These are phyloP conservation scores for Solanum sejunctum DNA, from an alignment of 257 asterid species.

Conservation along the genomic window DNA sequence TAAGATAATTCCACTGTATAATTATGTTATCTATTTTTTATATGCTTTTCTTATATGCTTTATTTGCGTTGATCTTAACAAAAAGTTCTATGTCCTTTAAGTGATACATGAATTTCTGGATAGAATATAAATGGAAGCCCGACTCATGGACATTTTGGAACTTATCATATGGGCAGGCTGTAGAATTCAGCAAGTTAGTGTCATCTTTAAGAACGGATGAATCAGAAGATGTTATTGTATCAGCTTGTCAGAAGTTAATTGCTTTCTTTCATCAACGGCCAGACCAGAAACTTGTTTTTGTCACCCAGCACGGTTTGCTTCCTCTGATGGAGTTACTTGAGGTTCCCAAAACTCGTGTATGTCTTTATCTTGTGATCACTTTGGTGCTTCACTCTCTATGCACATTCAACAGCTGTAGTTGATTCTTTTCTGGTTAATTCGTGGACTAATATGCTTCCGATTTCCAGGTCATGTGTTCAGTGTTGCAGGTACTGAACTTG, in stretches of 20 bases:
- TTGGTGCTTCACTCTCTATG: neutral
- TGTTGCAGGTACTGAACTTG: conserved; percentile 85
- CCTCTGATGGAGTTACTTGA: conserved; percentile 92
- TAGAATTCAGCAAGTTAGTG: conserved; percentile 80
- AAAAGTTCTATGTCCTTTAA: neutral
- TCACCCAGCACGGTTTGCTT: conserved; percentile 91
- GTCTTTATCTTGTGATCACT: conserved; percentile 15
- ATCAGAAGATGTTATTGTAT: conserved; percentile 78
- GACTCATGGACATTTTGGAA: neutral
- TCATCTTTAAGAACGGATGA: conserved; percentile 89
- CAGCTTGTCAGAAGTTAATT: conserved; percentile 88
- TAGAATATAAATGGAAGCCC: neutral
- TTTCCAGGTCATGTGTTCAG: conserved; percentile 74
- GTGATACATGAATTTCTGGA: neutral
- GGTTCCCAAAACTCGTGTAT: conserved; percentile 77
- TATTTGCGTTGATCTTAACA: neutral
- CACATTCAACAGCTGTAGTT: neutral
- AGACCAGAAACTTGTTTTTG: conserved; percentile 82
- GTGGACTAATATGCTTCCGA: neutral
- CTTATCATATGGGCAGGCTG: conserved; percentile 49
- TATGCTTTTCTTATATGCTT: neutral
- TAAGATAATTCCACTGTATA: neutral
- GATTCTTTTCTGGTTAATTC: neutral
- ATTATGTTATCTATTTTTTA: neutral
- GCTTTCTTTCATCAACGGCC: conserved; percentile 78